A percentile compares a stretch with the other conserved stretches of the same genome.
Evolutionary conservation across 768 basidiomycete genomes (phyloP).

Genomic region (Omphalotus guepiniiformis): DNA sequence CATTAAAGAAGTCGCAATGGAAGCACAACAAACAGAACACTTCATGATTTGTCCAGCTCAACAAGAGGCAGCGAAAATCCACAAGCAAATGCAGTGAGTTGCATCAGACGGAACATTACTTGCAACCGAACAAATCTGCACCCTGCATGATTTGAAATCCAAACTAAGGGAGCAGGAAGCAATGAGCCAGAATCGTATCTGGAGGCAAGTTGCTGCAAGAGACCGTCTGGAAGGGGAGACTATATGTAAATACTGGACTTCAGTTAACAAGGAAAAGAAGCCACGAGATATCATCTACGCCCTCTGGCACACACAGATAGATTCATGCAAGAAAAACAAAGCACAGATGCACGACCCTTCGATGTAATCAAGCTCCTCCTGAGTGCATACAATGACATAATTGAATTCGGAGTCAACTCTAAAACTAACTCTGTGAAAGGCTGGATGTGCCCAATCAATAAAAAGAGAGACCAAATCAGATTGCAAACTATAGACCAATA

Average conservation of each 20-base stretch:
- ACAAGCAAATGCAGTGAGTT: too few relatives aligned
- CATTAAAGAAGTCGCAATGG: conserved; percentile 5
- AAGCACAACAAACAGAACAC: conserved; percentile 10
- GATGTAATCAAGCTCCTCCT: conserved; percentile 5
- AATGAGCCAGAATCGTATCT: too few relatives aligned
- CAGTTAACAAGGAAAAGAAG: conserved; percentile 1
- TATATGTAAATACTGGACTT: conserved; percentile 17
- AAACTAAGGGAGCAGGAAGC: too few relatives aligned
- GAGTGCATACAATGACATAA: conserved; percentile 12
- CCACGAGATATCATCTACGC: conserved; percentile 18
- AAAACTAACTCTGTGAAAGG: conserved; percentile 14
- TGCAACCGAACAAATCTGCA: too few relatives aligned
- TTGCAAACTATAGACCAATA: conserved; percentile 19
- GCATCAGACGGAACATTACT: too few relatives aligned
- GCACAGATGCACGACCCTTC: conserved; percentile 2
- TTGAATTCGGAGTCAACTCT: background rate
- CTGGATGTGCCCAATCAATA: conserved; percentile 23
- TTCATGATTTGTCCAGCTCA: too few relatives aligned
- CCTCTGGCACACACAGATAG: conserved; percentile 5
- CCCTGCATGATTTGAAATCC: too few relatives aligned
- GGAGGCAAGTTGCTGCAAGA: too few relatives aligned
- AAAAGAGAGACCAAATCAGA: conserved; percentile 21
- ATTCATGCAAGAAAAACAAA: background rate
- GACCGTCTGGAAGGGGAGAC: conserved; percentile 12
- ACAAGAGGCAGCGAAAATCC: too few relatives aligned